phyloP scores from a whole-genome alignment of 1,284 basidiomycete genomes.

The Rhizoctonia solani region DNA sequence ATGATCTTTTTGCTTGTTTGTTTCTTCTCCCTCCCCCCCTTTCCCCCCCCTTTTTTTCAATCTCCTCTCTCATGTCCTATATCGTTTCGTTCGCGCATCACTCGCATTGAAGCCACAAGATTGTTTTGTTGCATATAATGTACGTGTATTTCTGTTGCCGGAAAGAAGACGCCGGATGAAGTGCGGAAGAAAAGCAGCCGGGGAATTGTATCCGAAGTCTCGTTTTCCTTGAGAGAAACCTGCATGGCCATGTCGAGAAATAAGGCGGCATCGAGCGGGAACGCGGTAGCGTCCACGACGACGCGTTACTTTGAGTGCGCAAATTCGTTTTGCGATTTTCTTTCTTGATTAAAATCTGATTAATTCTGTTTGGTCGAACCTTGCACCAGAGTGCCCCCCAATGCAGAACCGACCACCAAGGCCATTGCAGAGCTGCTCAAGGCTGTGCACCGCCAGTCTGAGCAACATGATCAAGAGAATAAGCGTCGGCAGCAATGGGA shows the following conservation, averaged over 20 bases:
- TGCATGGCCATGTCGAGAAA: slow-evolving; percentile 31
- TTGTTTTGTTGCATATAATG: slow-evolving; percentile 16
- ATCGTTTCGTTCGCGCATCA: slow-evolving; percentile 24
- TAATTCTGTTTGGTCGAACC: too few species aligned
- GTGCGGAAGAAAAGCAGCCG: slow-evolving; percentile 13
- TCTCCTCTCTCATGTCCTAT: too few species aligned
- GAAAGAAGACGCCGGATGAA: slow-evolving; percentile 9
- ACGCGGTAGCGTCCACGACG: slow-evolving; percentile 22
- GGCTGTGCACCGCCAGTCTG: slow-evolving; percentile 27
- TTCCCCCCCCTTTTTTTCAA: neutral
- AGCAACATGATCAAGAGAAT: slow-evolving; percentile 16
- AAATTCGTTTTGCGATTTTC: neutral
- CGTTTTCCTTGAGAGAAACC: slow-evolving; percentile 21
- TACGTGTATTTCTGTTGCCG: slow-evolving; percentile 26
- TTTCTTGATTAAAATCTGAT: neutral
- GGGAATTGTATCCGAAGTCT: neutral
- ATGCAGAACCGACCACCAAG: slow-evolving; percentile 27
- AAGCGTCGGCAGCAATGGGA: slow-evolving; percentile 33
- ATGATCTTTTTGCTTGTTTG: slow-evolving; percentile 5
- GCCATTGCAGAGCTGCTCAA: slow-evolving; percentile 27
- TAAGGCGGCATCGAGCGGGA: slow-evolving; percentile 33
- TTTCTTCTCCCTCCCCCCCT: neutral
- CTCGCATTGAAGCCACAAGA: slow-evolving; percentile 13
- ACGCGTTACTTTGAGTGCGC: slow-evolving; percentile 30
- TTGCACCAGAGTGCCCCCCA: slow-evolving; percentile 18